phyloP scores from a whole-genome alignment of 768 basidiomycete species.

The Scleroderma citrinum region DNA sequence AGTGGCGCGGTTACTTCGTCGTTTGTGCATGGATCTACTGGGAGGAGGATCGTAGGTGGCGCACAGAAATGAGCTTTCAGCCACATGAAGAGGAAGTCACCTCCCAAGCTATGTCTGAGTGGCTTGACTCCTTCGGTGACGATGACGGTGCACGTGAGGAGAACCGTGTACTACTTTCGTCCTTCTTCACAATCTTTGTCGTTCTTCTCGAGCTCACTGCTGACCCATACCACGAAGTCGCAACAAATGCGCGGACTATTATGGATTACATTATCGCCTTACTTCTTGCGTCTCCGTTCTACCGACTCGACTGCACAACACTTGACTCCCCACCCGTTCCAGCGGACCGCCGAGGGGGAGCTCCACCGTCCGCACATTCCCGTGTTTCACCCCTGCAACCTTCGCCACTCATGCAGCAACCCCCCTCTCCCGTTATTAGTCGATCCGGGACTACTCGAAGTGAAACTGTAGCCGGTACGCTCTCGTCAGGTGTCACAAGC shows the following conservation, averaged over 20 bases:
- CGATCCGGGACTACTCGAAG: constrained; percentile 50
- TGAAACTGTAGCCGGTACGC: constrained; percentile 57
- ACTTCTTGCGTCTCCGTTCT: constrained; percentile 85
- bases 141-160: constrained; percentile 66
- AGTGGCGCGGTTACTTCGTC: constrained; percentile 95
- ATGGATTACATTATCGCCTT: constrained; percentile 91
- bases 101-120: constrained; percentile 65
- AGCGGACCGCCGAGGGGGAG: constrained; percentile 28
- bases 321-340: constrained; percentile 45
- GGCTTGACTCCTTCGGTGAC: constrained; percentile 67
- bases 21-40: constrained; percentile 96
- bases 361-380: constrained; percentile 32
- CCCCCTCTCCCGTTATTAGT: constrained; percentile 40
- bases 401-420: constrained; percentile 38
- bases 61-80: constrained; percentile 28
- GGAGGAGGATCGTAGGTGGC: constrained; percentile 80
- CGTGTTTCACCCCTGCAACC: constrained; percentile 47
- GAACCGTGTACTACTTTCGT: constrained; percentile 79
- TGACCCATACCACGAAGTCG: constrained; percentile 91
- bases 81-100: constrained; percentile 67
- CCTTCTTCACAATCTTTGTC: constrained; percentile 90
- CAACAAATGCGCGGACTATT: constrained; percentile 83
- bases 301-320: constrained; percentile 61
- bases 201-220: constrained; percentile 85
- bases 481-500: constrained; percentile 57